phyloP scores from a whole-genome alignment of 331 rosid species.

The Acacia concinna region DNA sequence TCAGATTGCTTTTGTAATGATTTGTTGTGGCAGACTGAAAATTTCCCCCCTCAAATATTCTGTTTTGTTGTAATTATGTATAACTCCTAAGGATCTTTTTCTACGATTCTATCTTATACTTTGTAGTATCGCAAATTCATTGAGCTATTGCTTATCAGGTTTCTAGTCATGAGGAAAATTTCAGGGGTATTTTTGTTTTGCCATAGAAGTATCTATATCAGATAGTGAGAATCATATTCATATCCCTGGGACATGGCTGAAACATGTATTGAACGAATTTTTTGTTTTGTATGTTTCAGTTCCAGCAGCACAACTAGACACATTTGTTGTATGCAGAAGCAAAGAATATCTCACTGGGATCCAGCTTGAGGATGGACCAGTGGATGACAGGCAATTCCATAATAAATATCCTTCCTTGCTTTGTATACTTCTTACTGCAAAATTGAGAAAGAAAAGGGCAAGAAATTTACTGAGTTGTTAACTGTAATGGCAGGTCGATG shows the following conservation, averaged over 20 bases:
- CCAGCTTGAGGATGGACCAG: constrained; percentile 81
- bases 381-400: constrained; percentile 61
- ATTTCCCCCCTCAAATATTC: not conserved
- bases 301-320: constrained; percentile 75
- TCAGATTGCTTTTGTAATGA: not conserved
- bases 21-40: not conserved
- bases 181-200: not conserved
- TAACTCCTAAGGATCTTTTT: not conserved
- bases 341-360: constrained; percentile 74
- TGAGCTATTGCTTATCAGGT: not conserved
- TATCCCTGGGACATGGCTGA: not conserved
- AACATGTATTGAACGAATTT: not conserved
- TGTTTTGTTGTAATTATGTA: not conserved
- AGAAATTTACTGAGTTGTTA: not conserved
- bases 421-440: not conserved
- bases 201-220: not conserved
- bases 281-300: constrained; percentile 49
- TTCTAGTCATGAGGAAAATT: not conserved
- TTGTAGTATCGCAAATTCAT: not conserved
- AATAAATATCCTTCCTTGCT: constrained; percentile 2
- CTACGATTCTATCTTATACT: not conserved
- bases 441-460: too few relatives aligned
- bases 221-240: not conserved
- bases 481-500: constrained; percentile 45
- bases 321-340: constrained; percentile 89